Evolutionary conservation across 352 stramenopile species (phyloP).

Genomic region (Globisporangium alternatum): DNA sequence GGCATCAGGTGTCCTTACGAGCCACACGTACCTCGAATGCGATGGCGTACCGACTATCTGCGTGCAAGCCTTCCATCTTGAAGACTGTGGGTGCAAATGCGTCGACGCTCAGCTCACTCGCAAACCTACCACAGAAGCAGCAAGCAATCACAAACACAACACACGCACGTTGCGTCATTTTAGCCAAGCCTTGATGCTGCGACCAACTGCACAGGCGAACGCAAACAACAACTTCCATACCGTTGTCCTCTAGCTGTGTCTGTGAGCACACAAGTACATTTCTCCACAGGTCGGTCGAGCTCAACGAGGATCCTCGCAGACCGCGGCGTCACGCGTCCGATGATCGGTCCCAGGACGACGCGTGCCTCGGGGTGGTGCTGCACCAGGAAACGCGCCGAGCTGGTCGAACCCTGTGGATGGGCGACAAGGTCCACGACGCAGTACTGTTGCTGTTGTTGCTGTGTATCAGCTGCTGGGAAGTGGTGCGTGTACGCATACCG

Average conservation of each 20-base stretch:
- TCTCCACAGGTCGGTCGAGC: conserved; percentile 39
- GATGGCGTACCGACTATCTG: conserved; percentile 52
- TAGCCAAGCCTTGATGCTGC: background rate
- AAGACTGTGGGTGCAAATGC: conserved; percentile 55
- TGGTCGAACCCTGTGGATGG: conserved; percentile 34
- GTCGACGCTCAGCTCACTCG: conserved; percentile 26
- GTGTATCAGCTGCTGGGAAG: conserved; percentile 14
- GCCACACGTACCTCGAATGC: conserved; percentile 42
- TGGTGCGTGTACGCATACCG: conserved; percentile 25
- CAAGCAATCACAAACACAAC: conserved; percentile 1
- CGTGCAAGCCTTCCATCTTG: conserved; percentile 55
- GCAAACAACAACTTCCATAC: conserved; percentile 11
- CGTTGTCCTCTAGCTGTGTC: conserved; percentile 30
- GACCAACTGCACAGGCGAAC: background rate
- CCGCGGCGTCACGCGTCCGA: conserved; percentile 52
- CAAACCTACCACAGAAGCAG: conserved; percentile 17
- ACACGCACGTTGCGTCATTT: background rate
- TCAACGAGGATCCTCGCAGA: conserved; percentile 62
- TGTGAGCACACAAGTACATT: conserved; percentile 36
- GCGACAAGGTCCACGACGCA: conserved; percentile 45
- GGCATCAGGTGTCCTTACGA: background rate
- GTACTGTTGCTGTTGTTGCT: conserved; percentile 29
- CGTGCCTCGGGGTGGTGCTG: conserved; percentile 33
- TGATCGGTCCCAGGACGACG: conserved; percentile 55
- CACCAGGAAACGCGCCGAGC: conserved; percentile 33